Conservation (phyloP, 805 yeast species). For the Yamadazyma ubonensis region DNA sequence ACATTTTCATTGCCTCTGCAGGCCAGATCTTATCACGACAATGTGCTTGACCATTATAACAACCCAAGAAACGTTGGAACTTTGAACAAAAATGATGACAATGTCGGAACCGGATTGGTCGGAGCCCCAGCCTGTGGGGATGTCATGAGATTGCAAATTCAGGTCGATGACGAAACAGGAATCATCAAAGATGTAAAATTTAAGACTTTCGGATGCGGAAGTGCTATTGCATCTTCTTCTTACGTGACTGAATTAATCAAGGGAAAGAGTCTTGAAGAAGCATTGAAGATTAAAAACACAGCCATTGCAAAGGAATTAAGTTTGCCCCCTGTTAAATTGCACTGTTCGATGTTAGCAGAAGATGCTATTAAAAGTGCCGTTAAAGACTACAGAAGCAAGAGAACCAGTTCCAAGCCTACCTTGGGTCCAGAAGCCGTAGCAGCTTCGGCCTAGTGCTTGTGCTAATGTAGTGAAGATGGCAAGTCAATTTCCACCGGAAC, state of each 20-base stretch:
- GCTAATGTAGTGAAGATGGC: too few relatives aligned
- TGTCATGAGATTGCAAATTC: slow-evolving; percentile 95
- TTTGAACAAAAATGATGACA: slow-evolving; percentile 67
- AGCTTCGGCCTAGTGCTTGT: too few relatives aligned
- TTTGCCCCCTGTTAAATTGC: slow-evolving; percentile 95
- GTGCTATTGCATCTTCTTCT: slow-evolving; percentile 94
- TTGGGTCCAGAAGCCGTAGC: slow-evolving; percentile 58
- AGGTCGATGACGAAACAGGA: slow-evolving; percentile 88
- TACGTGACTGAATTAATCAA: slow-evolving; percentile 93
- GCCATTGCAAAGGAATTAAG: slow-evolving; percentile 92
- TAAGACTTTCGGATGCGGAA: slow-evolving; percentile 99
- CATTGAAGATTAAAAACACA: slow-evolving; percentile 88
- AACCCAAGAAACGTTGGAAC: slow-evolving; percentile 98
- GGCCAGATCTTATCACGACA: slow-evolving; percentile 69
- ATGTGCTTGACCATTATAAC: slow-evolving; percentile 92
- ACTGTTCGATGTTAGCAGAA: slow-evolving; percentile 98
- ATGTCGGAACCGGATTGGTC: slow-evolving; percentile 95
- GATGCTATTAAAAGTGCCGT: slow-evolving; percentile 98
- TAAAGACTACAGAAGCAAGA: slow-evolving; percentile 88
- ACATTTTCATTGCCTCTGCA: background rate
- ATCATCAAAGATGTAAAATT: slow-evolving; percentile 92
- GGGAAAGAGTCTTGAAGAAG: slow-evolving; percentile 93
- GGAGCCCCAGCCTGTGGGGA: slow-evolving; percentile 99
- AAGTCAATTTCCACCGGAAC: too few relatives aligned
- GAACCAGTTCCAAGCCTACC: slow-evolving; percentile 50